Base-by-base conservation (phyloP, 768 basidiomycete species). In the Suillus spraguei region DNA sequence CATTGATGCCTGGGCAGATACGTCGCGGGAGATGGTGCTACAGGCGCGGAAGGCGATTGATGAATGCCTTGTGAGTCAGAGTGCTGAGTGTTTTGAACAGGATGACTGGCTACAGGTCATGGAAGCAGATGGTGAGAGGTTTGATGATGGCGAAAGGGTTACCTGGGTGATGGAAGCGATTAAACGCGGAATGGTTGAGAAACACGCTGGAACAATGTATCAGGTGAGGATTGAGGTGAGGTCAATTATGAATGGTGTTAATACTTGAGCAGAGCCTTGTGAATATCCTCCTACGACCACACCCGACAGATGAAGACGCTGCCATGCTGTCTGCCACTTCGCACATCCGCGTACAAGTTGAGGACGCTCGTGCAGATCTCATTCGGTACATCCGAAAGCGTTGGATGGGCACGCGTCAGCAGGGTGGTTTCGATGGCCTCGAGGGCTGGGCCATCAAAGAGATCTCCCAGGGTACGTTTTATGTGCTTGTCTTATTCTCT, bases 401-500 rank as follows among this genome's bases (percentile, higher is more conserved):
- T 5, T 97, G 94, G 94, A 70, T 89, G 52, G 82, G 79, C 14
- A 84, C 95, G 35, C 82, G 89, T 14, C 86, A 89, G 56, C 87
- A 87, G 59, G 85, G 86, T n/a, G 93, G 92, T 0, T 97, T 98
- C 68, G 88, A 90, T 59, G 71, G 77, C 5, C 80, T 99, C n/a
- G 94, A 97, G 56, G 83, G 82, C 5, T 97, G 94, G 94, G 87
- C 91, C 0, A 73, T 96, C 60, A 90, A 94, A 72, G 97, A 98
- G 71, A 94, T 99, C 46, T 74, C 75, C 4, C 75, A 74, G 66
- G 75, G 75, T 75, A 41, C 16, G 67, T 28, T 49, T n/a, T 32
- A 38, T 36, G 53, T 59, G 16, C 56, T 22, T 32, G 5, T 14
- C 44, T 58, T 36, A 2, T 41, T 52, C 13, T 32, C 38, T 16